These are phyloP conservation scores for Leavenworthia alabamica DNA, from an alignment of 345 rosid genomes.

Conservation along the genomic window DNA sequence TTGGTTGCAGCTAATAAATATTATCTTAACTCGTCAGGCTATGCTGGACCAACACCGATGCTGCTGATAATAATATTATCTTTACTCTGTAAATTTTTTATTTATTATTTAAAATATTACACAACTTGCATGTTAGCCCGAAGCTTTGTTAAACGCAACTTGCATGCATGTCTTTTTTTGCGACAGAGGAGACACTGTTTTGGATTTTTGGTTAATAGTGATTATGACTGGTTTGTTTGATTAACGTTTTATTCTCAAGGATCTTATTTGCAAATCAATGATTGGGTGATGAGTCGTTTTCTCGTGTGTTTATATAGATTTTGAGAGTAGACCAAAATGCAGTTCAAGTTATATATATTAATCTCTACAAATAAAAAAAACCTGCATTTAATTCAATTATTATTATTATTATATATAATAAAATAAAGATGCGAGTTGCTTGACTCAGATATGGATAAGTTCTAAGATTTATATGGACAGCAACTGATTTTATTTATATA, in stretches of 20 bases:
- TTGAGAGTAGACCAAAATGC: constrained; percentile 13
- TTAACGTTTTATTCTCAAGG: neutral
- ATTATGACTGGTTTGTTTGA: neutral
- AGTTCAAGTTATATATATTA: neutral
- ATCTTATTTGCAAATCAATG: constrained; percentile 7
- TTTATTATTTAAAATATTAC: neutral
- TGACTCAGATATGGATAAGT: constrained; percentile 32
- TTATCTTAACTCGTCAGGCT: neutral
- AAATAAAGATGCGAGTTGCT: constrained; percentile 1
- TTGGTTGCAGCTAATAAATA: neutral
- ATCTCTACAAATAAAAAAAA: neutral
- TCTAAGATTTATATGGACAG: constrained; percentile 14
- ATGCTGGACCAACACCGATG: neutral
- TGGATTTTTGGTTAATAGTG: neutral
- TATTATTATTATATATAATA: neutral
- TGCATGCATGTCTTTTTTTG: constrained; percentile 16
- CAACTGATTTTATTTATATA: constrained; percentile 5
- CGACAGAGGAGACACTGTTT: neutral
- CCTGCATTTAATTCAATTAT: neutral
- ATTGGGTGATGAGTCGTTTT: constrained; percentile 22
- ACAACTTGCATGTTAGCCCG: constrained; percentile 5
- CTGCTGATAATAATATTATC: neutral
- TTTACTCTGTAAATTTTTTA: neutral
- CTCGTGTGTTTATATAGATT: constrained; percentile 4
- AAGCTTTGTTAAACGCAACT: neutral